Conservation (phyloP, 106 monocot genomes). For the Chionographis japonica region DNA sequence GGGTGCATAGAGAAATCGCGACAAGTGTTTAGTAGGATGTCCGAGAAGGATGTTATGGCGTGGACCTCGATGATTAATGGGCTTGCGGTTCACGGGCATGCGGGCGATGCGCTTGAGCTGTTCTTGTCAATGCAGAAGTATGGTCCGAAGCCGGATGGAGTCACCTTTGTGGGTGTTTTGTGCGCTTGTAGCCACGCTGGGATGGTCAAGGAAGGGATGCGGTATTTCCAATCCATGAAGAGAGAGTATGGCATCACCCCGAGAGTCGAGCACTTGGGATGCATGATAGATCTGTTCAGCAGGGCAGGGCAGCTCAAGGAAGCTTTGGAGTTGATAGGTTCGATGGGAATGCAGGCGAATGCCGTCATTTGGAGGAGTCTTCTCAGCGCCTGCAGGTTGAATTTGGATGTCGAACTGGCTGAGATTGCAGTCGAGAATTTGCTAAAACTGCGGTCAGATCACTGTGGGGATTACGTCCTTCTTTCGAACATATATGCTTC, state of each 20-base stretch:
- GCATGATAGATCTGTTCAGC: slow-evolving; percentile 34
- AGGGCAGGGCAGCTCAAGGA: slow-evolving; percentile 27
- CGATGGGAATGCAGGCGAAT: slow-evolving; percentile 13
- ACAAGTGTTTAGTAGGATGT: slow-evolving; percentile 17
- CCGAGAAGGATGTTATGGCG: slow-evolving; percentile 21
- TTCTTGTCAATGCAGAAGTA: slow-evolving; percentile 17
- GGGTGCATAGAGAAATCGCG: slow-evolving; percentile 29
- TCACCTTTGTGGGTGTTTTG: slow-evolving; percentile 30
- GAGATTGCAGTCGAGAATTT: slow-evolving; percentile 27
- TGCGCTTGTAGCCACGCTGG: slow-evolving; percentile 37
- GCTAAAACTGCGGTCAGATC: slow-evolving; percentile 18
- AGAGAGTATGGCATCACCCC: slow-evolving; percentile 16
- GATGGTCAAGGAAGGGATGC: slow-evolving; percentile 25
- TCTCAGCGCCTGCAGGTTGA: slow-evolving; percentile 26
- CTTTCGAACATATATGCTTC: slow-evolving; percentile 35
- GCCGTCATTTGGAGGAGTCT: slow-evolving; percentile 33
- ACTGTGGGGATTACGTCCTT: slow-evolving; percentile 36
- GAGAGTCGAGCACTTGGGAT: slow-evolving; percentile 25
- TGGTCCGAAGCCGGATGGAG: slow-evolving; percentile 14
- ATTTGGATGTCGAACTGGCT: slow-evolving; percentile 27
- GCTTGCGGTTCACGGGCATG: slow-evolving; percentile 29
- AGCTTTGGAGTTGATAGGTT: slow-evolving; percentile 22
- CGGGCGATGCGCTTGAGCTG: slow-evolving; percentile 4
- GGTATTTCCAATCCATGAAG: slow-evolving; percentile 26
- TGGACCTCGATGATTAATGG: slow-evolving; percentile 42